Base-by-base conservation (phyloP, 2,329 filamentous ascomycete species). In the Chrysosporium keratinophilum region DNA sequence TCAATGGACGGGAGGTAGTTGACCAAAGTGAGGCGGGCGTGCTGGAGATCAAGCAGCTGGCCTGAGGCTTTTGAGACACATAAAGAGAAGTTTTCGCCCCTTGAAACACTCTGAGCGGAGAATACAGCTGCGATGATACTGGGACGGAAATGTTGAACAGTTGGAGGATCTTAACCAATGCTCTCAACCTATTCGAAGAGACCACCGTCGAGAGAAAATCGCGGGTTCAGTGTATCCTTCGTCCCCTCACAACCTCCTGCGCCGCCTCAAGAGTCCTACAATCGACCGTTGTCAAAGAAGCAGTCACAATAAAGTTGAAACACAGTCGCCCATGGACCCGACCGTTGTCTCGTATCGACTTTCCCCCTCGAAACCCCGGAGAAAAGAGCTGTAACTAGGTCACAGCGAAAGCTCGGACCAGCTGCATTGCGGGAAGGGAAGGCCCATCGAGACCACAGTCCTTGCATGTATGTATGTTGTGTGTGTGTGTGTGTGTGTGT, bases 11-110 rank as follows among this genome's bases (percentile, higher is more conserved):
- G 17, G 28, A 37, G 44, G 23, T 34, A 19, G 33, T n/a, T 34
- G 31, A n/a, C 45, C 17, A 39, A 48, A 48, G 19, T 48, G 45
- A 48, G 45, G 45, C 45, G 45, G 11, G n/a, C n/a, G n/a, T 7
- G 23, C 23, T 28, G 23, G 23, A 7, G 7, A 28, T 28, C 23
- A 28, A 4, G 1, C 6, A 5, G n/a, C 7, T 19, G 14, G 17
- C 15, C 9, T 12, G 19, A 9, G 44, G 10, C 14, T 35, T 35
- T 17, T 14, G 28, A 47, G 10, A 35, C 9, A 47, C 7, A 35
- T 17, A 47, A 34, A n/a, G 15, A 14, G 35, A 33, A 19, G n/a
- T 15, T 47, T 35, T 15, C 31, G 14, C 40, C 40, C 40, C 23
- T 4, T 28, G 23, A 28, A 28, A 28, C 23, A 28, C 23, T 28